phyloP scores from a whole-genome alignment of 768 basidiomycete species.

The Mycena rebaudengoi region DNA sequence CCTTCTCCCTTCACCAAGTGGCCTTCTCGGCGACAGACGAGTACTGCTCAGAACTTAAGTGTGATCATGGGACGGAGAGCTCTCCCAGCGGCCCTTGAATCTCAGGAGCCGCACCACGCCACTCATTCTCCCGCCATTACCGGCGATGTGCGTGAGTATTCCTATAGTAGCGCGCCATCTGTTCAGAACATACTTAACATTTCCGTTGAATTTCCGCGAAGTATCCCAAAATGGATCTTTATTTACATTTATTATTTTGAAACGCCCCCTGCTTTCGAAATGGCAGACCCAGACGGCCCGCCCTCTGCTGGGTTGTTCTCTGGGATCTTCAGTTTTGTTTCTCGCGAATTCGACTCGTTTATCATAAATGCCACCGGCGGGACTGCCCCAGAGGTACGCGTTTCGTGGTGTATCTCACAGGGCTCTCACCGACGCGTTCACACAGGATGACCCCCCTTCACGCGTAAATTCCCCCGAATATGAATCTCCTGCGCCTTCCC shows the following conservation, averaged over 20 bases:
- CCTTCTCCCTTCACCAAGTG: too few relatives aligned
- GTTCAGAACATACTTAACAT: too few relatives aligned
- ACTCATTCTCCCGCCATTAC: too few relatives aligned
- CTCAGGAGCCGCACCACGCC: too few relatives aligned
- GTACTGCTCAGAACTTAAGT: too few relatives aligned
- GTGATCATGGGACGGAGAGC: too few relatives aligned
- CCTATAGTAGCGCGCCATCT: too few relatives aligned
- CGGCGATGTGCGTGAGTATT: too few relatives aligned
- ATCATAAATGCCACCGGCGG: constrained; percentile 70
- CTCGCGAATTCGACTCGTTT: constrained; percentile 77
- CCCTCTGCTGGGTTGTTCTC: constrained; percentile 57
- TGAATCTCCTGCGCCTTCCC: not conserved
- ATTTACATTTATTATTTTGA: constrained; percentile 17
- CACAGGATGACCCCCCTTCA: constrained; percentile 12
- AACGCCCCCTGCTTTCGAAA: not conserved
- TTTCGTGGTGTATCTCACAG: not conserved
- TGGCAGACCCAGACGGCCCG: not conserved
- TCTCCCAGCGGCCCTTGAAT: too few relatives aligned
- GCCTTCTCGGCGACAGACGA: too few relatives aligned
- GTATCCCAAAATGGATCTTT: not conserved
- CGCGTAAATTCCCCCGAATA: constrained; percentile 19
- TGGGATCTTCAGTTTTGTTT: constrained; percentile 73
- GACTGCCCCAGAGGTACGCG: constrained; percentile 31
- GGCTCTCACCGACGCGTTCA: constrained; percentile 16
- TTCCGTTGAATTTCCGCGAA: too few relatives aligned